Conservation (phyloP, 495 filamentous ascomycete genomes). For the Aspergillus olivimuriae region DNA sequence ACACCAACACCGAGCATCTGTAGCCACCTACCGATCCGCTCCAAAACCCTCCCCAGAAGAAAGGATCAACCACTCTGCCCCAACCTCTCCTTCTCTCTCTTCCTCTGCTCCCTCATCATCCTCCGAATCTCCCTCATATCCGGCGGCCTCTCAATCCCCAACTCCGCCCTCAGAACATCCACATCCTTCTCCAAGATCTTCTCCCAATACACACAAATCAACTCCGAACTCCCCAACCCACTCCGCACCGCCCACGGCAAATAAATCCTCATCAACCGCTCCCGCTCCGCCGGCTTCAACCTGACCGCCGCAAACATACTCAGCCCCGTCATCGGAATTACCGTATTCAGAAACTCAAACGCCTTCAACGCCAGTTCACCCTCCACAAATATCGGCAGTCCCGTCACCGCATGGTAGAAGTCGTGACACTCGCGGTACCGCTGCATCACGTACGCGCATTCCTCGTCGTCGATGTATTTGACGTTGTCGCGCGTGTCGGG, state of each 20-base stretch:
- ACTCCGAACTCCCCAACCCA: slow-evolving; percentile 66
- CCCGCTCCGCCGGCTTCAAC: slow-evolving; percentile 69
- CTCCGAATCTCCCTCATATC: slow-evolving; percentile 79
- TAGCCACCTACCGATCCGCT: slow-evolving; percentile 7
- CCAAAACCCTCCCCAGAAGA: slow-evolving; percentile 12
- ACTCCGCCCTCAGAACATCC: slow-evolving; percentile 58
- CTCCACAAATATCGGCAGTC: slow-evolving; percentile 84
- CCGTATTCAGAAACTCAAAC: slow-evolving; percentile 91
- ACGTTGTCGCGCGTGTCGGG: slow-evolving; percentile 81
- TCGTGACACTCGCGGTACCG: slow-evolving; percentile 96
- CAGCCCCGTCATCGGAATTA: slow-evolving; percentile 91
- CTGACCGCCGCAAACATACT: slow-evolving; percentile 62
- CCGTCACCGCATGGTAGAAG: slow-evolving; percentile 95
- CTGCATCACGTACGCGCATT: slow-evolving; percentile 98
- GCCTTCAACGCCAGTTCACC: slow-evolving; percentile 93
- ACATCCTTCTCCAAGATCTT: slow-evolving; percentile 87
- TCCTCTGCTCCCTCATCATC: slow-evolving; percentile 60
- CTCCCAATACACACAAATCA: slow-evolving; percentile 99
- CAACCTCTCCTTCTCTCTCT: slow-evolving; percentile 51
- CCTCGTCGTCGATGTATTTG: slow-evolving; percentile 85
- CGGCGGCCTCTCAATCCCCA: slow-evolving; percentile 83
- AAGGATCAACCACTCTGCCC: too few species aligned
- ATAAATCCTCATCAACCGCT: slow-evolving; percentile 67
- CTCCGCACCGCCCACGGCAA: slow-evolving; percentile 87
- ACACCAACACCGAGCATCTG: background rate